phyloP scores from a whole-genome alignment of 176 grass and related monocot species.

The Carex kokanica region DNA sequence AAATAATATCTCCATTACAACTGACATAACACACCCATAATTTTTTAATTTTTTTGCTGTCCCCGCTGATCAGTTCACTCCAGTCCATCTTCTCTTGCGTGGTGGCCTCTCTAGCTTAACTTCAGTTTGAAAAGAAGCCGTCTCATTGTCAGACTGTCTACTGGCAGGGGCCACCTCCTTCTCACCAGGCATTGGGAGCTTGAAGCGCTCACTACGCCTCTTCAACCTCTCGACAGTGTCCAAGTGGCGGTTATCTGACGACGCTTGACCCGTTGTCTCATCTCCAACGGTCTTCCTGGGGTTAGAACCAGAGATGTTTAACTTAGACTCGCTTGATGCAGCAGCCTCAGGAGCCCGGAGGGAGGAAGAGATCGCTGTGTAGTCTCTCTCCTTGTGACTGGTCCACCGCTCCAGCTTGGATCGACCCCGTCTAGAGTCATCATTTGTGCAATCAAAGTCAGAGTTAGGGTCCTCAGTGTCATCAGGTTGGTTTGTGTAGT shows the following conservation, averaged over 20 bases:
- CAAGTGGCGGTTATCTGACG: conserved; percentile 70
- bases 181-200: conserved; percentile 90
- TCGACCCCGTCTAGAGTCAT: conserved; percentile 78
- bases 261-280: conserved; percentile 42
- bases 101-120: conserved; percentile 84
- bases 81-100: conserved; percentile 95
- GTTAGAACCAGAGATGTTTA: conserved; percentile 48
- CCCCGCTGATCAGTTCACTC: conserved; percentile 44
- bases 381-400: conserved; percentile 90
- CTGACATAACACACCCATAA: neutral
- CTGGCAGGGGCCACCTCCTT: conserved; percentile 49
- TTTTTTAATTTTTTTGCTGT: neutral
- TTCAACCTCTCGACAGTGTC: conserved; percentile 93
- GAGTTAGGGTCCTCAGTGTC: conserved; percentile 58
- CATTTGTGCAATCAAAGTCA: conserved; percentile 57
- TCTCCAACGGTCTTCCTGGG: conserved; percentile 42
- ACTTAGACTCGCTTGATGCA: conserved; percentile 29
- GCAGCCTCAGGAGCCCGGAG: conserved; percentile 36
- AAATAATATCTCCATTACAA: too few species aligned
- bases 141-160: conserved; percentile 55
- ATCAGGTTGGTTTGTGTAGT: conserved; percentile 40
- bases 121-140: conserved; percentile 49
- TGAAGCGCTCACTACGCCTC: conserved; percentile 92
- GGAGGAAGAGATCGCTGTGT: conserved; percentile 43
- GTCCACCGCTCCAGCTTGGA: conserved; percentile 98